phyloP scores from a whole-genome alignment of 495 filamentous ascomycete species.

The Penicillium dipodomyicola region DNA sequence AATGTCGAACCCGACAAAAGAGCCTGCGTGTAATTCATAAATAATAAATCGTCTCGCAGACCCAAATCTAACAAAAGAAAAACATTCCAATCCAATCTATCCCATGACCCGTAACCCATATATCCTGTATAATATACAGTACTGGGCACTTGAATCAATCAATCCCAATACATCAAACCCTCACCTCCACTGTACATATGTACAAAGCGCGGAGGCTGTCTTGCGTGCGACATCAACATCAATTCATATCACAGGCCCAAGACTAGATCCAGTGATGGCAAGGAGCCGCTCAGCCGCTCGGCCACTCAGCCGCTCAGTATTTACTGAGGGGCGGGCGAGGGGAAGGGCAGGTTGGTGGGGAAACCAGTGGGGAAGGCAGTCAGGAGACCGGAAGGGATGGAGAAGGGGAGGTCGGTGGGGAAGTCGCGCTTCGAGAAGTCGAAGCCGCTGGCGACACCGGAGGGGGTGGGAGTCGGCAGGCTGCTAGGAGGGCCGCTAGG shows the following conservation, averaged over 20 bases:
- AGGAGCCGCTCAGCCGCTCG: background rate
- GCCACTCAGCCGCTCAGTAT: background rate
- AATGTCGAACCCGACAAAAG: background rate
- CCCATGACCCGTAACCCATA: constrained; percentile 2
- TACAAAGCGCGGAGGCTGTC: background rate
- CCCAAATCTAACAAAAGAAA: background rate
- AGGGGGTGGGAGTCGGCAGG: background rate
- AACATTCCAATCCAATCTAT: background rate
- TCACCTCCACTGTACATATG: background rate
- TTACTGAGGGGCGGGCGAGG: background rate
- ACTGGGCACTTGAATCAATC: constrained; percentile 5
- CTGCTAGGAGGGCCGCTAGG: background rate
- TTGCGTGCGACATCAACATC: background rate
- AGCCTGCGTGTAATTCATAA: constrained; percentile 4
- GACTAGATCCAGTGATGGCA: background rate
- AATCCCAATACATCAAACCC: constrained; percentile 6
- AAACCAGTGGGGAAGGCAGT: background rate
- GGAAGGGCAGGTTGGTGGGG: background rate
- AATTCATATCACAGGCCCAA: background rate
- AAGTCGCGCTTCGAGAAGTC: constrained; percentile 2
- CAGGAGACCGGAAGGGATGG: background rate
- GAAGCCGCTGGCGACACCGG: background rate
- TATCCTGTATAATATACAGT: constrained; percentile 2
- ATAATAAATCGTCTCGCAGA: constrained; percentile 3
- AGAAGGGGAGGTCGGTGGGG: background rate